A percentile compares a stretch with the other conserved stretches of the same genome.
phyloP scores from a whole-genome alignment of 2,329 filamentous ascomycete genomes.

The Venturia effusa region DNA sequence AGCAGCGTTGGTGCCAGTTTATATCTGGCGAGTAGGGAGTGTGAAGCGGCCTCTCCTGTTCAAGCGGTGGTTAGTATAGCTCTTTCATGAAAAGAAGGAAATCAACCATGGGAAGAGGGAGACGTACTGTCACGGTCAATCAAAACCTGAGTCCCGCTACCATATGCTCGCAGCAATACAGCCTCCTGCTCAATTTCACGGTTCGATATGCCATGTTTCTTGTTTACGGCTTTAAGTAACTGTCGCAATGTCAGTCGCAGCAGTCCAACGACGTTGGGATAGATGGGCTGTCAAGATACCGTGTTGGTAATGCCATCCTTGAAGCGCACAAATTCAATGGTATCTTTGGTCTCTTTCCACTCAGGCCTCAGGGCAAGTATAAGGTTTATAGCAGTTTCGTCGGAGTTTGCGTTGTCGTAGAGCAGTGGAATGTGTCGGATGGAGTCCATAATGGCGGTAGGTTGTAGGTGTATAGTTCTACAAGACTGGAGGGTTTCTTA shows the following conservation, averaged over 20 bases:
- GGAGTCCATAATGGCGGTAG: not conserved
- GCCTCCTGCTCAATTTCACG: constrained; percentile 75
- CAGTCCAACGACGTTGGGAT: not conserved
- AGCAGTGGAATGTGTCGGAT: constrained; percentile 54
- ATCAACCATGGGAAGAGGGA: constrained; percentile 18
- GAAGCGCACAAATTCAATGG: constrained; percentile 79
- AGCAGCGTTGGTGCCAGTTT: constrained; percentile 78
- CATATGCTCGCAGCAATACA: constrained; percentile 84
- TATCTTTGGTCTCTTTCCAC: constrained; percentile 64
- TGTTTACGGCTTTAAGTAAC: constrained; percentile 66
- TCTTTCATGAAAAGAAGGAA: not conserved
- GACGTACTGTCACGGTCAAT: constrained; percentile 84
- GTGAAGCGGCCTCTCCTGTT: constrained; percentile 52
- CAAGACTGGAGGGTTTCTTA: not conserved
- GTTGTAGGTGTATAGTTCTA: not conserved
- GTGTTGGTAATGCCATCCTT: constrained; percentile 99
- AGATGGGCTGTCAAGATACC: constrained; percentile 31
- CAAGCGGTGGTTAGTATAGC: not conserved
- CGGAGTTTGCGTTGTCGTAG: constrained; percentile 68
- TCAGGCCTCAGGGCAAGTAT: constrained; percentile 71
- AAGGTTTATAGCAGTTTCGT: constrained; percentile 67
- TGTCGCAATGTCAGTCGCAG: constrained; percentile 25
- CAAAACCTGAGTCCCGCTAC: constrained; percentile 83
- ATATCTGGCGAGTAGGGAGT: constrained; percentile 75
- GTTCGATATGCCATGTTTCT: constrained; percentile 55